These are phyloP conservation scores for Thecaphora thlaspeos DNA, from an alignment of 1,284 basidiomycete genomes.

Conservation along the genomic window DNA sequence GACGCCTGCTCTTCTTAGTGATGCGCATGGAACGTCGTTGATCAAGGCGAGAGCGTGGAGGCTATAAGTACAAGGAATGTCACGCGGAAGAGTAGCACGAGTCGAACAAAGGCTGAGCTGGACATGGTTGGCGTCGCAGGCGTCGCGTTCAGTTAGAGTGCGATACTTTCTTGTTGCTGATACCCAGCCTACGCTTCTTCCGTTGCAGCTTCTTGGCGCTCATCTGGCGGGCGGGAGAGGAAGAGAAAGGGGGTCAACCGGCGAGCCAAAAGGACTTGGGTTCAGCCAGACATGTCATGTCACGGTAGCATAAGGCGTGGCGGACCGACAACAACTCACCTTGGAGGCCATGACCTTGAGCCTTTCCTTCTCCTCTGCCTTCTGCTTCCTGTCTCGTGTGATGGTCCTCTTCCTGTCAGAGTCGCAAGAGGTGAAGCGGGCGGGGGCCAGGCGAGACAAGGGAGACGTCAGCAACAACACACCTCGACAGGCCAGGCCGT, in stretches of 20 bases:
- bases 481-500: too few species aligned
- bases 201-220: slow-evolving; percentile 40
- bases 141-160: slow-evolving; percentile 9
- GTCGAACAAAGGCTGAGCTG: too few species aligned
- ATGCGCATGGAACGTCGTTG: too few species aligned
- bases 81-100: too few species aligned
- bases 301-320: too few species aligned
- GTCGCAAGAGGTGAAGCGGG: neutral
- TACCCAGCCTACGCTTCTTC: slow-evolving; percentile 37
- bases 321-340: slow-evolving; percentile 18
- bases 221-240: slow-evolving; percentile 16
- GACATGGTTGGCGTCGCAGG: too few species aligned
- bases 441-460: neutral
- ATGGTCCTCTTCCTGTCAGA: slow-evolving; percentile 24
- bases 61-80: too few species aligned
- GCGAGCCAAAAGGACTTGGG: neutral
- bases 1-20: too few species aligned
- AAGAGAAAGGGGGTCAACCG: neutral
- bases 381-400: slow-evolving; percentile 37
- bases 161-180: slow-evolving; percentile 44
- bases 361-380: slow-evolving; percentile 40
- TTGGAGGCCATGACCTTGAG: slow-evolving; percentile 41
- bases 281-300: too few species aligned
- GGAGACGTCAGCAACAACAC: too few species aligned
- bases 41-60: too few species aligned